These are phyloP conservation scores for Secale cereale DNA, from an alignment of 176 grass and related monocot species.

Conservation along the genomic window DNA sequence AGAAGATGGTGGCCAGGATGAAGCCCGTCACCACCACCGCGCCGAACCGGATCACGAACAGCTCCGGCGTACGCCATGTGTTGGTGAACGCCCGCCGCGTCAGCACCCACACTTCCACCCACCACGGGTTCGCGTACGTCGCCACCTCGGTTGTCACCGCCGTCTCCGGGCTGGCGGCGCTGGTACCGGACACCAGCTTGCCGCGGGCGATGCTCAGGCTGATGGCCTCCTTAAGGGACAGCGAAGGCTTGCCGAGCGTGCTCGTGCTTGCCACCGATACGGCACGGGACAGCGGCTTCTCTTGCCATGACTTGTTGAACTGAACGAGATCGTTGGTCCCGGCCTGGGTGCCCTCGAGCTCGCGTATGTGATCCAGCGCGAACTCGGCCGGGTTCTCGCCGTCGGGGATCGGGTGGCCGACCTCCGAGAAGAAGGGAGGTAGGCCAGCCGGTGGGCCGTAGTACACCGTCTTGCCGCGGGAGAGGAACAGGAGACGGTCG, in stretches of 20 bases:
- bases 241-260: not conserved
- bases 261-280: not conserved
- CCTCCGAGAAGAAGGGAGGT: constrained; percentile 55
- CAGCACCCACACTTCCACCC: constrained; percentile 70
- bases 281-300: not conserved
- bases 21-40: constrained; percentile 60
- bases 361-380: constrained; percentile 64
- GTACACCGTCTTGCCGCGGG: constrained; percentile 68
- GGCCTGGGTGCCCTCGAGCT: constrained; percentile 37
- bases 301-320: constrained; percentile 43
- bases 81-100: constrained; percentile 63
- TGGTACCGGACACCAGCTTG: constrained; percentile 52
- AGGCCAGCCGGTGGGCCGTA: constrained; percentile 45
- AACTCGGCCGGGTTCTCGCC: constrained; percentile 88
- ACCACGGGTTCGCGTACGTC: constrained; percentile 73
- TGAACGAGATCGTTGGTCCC: constrained; percentile 34
- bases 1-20: constrained; percentile 77
- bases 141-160: constrained; percentile 4
- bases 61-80: constrained; percentile 61
- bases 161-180: not conserved
- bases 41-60: constrained; percentile 59
- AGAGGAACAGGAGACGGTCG: constrained; percentile 63
- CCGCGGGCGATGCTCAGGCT: constrained; percentile 47
- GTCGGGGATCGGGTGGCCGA: constrained; percentile 58
- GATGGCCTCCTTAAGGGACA: constrained; percentile 49